Percentiles rank a stretch among this genome's conserved stretches.
Conservation (phyloP, 2,329 filamentous ascomycete species). For the Phialocephala sp. region DNA sequence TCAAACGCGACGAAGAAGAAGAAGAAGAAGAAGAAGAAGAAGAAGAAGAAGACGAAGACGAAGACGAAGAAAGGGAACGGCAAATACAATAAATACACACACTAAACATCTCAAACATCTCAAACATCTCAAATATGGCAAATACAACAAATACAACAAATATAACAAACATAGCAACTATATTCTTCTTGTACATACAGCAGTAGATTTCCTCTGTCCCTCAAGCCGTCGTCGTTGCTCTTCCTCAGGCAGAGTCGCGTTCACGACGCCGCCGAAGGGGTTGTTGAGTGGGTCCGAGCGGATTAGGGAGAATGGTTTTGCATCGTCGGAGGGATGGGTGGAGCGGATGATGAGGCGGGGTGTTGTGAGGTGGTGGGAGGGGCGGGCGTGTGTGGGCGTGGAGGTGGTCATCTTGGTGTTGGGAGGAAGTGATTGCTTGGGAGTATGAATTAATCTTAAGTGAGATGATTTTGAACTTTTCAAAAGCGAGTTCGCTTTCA, state of each 20-base stretch:
- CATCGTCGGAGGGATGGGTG: conserved; percentile 11
- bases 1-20: no score
- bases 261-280: conserved; percentile 20
- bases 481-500: not conserved
- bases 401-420: not conserved
- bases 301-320: conserved; percentile 8
- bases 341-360: conserved; percentile 28
- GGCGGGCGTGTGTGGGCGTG: conserved; percentile 16
- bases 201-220: not conserved
- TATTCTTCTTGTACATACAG: conserved; percentile 21
- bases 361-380: conserved; percentile 16
- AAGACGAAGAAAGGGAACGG: no score
- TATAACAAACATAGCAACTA: no score
- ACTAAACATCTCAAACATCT: no score
- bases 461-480: not conserved
- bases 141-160: conserved; percentile 17
- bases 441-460: no score
- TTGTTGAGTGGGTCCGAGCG: conserved; percentile 26
- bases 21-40: no score
- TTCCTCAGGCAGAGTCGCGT: not conserved
- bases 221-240: not conserved
- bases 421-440: not conserved
- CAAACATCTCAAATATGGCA: no score
- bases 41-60: no score
- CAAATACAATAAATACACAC: no score